Conservation (phyloP, 352 stramenopile genomes). For the Pythium scleroteichum region DNA sequence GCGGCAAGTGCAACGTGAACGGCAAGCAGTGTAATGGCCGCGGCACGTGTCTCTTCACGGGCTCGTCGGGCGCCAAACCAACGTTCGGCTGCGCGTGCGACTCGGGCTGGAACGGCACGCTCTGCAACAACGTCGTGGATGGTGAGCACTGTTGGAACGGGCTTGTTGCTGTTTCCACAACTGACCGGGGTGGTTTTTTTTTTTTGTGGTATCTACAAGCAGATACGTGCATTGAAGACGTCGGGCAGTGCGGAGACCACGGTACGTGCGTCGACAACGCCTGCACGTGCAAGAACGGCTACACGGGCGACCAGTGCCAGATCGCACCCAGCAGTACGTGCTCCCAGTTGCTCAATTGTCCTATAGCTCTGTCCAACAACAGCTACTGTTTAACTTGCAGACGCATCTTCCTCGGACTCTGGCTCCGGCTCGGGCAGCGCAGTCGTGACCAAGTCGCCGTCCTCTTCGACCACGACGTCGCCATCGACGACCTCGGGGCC, state of each 20-base stretch:
- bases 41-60: constrained; percentile 52
- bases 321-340: constrained; percentile 40
- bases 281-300: constrained; percentile 42
- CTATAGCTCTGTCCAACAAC: too few species aligned
- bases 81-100: constrained; percentile 67
- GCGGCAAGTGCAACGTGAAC: constrained; percentile 26
- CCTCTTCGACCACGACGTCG: neutral
- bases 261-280: constrained; percentile 42
- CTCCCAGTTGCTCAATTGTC: neutral
- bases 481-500: neutral
- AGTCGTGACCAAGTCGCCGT: constrained; percentile 23
- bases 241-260: constrained; percentile 46
- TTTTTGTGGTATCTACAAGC: neutral
- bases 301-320: constrained; percentile 52
- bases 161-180: too few species aligned
- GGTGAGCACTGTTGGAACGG: constrained; percentile 22
- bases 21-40: constrained; percentile 70
- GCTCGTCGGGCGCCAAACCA: constrained; percentile 31
- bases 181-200: too few species aligned
- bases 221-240: constrained; percentile 44
- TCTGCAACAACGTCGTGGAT: constrained; percentile 58
- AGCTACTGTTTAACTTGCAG: constrained; percentile 8
- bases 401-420: constrained; percentile 21
- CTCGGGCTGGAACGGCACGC: constrained; percentile 66
- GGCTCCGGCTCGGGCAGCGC: neutral